Conservation (phyloP, 2,329 filamentous ascomycete genomes). For the Trichoderma hamatum region DNA sequence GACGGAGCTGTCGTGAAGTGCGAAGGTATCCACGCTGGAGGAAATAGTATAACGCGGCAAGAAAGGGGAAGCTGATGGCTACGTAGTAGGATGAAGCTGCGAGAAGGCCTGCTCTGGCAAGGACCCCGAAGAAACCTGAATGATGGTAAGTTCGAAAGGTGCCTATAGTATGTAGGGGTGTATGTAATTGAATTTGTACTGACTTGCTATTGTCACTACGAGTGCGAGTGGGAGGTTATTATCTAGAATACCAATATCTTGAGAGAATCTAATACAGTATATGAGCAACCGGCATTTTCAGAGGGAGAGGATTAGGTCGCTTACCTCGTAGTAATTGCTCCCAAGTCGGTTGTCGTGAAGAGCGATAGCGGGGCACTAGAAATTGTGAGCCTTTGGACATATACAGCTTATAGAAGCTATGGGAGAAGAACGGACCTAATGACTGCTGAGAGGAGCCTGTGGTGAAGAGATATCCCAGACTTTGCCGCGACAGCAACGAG, state of each 20-base stretch:
- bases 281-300: slow-evolving; percentile 1
- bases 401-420: not conserved
- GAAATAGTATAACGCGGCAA: slow-evolving; percentile 47
- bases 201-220: slow-evolving; percentile 41
- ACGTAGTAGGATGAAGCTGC: slow-evolving; percentile 37
- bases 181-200: slow-evolving; percentile 29
- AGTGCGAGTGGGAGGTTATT: slow-evolving; percentile 45
- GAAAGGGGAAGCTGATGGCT: slow-evolving; percentile 48
- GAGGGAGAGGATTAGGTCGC: not conserved
- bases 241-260: slow-evolving; percentile 50
- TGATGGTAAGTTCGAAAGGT: not conserved
- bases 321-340: slow-evolving; percentile 9
- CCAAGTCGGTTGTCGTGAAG: slow-evolving; percentile 7
- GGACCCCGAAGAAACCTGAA: slow-evolving; percentile 40
- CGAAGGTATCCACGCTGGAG: slow-evolving; percentile 48
- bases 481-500: slow-evolving; percentile 35
- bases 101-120: slow-evolving; percentile 35
- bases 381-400: not conserved
- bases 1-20: slow-evolving; percentile 48
- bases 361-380: not conserved
- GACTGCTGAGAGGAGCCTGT: slow-evolving; percentile 32
- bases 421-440: not conserved
- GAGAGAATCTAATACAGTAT: slow-evolving; percentile 42
- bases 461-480: slow-evolving; percentile 36
- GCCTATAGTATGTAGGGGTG: not conserved